A percentile compares a stretch with the other conserved stretches of the same genome.
These are phyloP conservation scores for Linanthus parryae DNA, from an alignment of 148 eudicot genomes.

Conservation along the genomic window DNA sequence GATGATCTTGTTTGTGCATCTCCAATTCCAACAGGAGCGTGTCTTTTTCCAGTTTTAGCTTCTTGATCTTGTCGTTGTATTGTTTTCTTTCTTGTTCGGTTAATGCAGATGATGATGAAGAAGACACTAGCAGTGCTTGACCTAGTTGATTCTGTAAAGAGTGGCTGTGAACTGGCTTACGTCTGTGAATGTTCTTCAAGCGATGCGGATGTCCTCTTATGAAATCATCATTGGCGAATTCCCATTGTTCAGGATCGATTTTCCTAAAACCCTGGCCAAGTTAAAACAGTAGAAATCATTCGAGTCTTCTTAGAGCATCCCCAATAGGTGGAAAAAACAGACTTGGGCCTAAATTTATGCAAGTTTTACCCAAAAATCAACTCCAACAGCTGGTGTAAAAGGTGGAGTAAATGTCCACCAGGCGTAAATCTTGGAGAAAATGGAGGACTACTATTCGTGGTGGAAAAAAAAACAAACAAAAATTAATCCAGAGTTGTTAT, in stretches of 20 bases:
- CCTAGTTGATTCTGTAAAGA: conserved; percentile 45
- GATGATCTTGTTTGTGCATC: conserved; percentile 40
- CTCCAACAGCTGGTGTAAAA: no score
- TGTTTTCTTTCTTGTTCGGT: conserved; percentile 58
- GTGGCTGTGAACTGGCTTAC: conserved; percentile 92
- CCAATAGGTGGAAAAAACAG: no score
- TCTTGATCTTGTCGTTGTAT: conserved; percentile 54
- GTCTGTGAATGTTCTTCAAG: conserved; percentile 73
- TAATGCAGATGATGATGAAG: conserved; percentile 32
- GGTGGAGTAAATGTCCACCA: no score
- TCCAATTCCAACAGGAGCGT: conserved; percentile 44
- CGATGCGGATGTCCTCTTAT: conserved; percentile 75
- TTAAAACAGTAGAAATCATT: not conserved
- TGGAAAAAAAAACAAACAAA: no score
- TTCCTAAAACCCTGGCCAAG: conserved; percentile 75
- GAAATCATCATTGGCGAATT: conserved; percentile 86
- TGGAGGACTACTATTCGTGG: no score
- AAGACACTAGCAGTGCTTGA: conserved; percentile 33
- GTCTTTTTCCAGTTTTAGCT: conserved; percentile 44
- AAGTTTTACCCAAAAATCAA: no score
- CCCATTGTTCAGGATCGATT: conserved; percentile 94
- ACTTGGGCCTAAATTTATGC: no score
- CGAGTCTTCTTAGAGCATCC: no score
- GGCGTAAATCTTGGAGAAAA: no score
- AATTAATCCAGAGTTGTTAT: no score